Base-by-base conservation (phyloP, 768 basidiomycete genomes). In the Calocera viscosa region DNA sequence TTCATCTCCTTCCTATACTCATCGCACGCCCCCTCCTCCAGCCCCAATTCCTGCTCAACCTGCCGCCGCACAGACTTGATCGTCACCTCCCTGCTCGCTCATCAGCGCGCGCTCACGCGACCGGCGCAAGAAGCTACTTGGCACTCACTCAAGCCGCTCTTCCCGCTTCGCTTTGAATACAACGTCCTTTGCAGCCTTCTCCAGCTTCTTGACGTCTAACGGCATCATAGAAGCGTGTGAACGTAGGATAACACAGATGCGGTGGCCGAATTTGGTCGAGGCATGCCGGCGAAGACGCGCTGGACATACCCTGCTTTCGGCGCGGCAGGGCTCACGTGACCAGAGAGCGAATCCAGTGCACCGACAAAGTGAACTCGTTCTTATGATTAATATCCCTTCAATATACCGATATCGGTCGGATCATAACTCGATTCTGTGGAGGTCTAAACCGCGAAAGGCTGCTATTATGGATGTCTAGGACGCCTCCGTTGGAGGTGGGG, bases 31-130 rank as follows among this genome's bases (percentile, higher is more conserved):
- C 82, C 83, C 3, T 75, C 69, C 10, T 78, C 77, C n/a, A 88
- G 73, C 2, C 70, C 67, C 49, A 85, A 77, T 26, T 77, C 70
- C 28, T 75, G 70, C 74, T 86, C 86, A 0, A 87, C 65, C n/a
- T 77, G 71, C 66, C 76, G 73, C 14, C 86, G 81, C 28, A 87
- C 77, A 14, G 80, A 76, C 26, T 82, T 81, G 17, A 78, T 78
- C 1, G 86, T 86, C 26, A 81, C 70, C 7, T 72, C 65, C 39
- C 83, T 84, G 68, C 53, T 38, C 28, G 3, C 30, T 39, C 3
- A 32, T 60, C 53, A 60, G 53, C 53, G 2, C 10, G 10, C 53
- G 33, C 22, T 43, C 65, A 41, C 10, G 64, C 34, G 32, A 64
- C 34, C 30, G 14, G 3, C 17, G 41, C 12, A 16, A 30, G n/a